Evolutionary conservation across 148 eudicot species (phyloP), one percentile per base, ranked within the genome.

Genomic region (Bassia scoparia): DNA sequence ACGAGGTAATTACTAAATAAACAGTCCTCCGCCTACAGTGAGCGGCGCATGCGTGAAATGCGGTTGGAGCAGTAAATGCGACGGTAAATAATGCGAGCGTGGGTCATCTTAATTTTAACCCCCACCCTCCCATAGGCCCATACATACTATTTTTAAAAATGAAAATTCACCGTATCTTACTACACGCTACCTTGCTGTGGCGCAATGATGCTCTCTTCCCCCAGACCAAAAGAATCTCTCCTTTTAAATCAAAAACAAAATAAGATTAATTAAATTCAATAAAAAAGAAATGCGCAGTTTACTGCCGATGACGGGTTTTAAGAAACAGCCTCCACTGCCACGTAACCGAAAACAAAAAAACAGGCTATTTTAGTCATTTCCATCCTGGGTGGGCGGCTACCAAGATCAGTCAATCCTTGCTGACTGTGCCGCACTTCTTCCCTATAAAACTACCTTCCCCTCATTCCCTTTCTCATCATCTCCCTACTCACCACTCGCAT

Each of bases 351-450:
- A 11, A 41, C 5, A 35, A n/a, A n/a, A n/a, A n/a, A n/a, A n/a
- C n/a, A 64, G 76, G 41, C 71, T 61, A 35, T 66, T 66, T 41
- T 33, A 43, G 71, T 75, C 43, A 41, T 75, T 75, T 67, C 18
- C 5, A 5, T 46, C 43, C 49, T 23, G 7, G 2, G 29, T 50
- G 76, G 86, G 79, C 77, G 80, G 74, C 81, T 80, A 46, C 27
- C 67, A 33, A 52, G 44, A 44, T 64, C 73, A 71, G 86, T 83
- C 86, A 83, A 83, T 71, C 73, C 68, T 68, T 67, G 68, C 78
- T 77, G 79, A 83, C 82, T 79, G 65, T 74, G 74, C 70, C 49
- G 33, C 59, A 23, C 29, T 30, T 27, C 29, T 17, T 17, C 29
- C n/a, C n/a, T n/a, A n/a, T n/a, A n/a, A n/a, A n/a, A n/a, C n/a